These are phyloP conservation scores for Xylariaceae sp. DNA, from an alignment of 2,329 filamentous ascomycete genomes.

Conservation along the genomic window DNA sequence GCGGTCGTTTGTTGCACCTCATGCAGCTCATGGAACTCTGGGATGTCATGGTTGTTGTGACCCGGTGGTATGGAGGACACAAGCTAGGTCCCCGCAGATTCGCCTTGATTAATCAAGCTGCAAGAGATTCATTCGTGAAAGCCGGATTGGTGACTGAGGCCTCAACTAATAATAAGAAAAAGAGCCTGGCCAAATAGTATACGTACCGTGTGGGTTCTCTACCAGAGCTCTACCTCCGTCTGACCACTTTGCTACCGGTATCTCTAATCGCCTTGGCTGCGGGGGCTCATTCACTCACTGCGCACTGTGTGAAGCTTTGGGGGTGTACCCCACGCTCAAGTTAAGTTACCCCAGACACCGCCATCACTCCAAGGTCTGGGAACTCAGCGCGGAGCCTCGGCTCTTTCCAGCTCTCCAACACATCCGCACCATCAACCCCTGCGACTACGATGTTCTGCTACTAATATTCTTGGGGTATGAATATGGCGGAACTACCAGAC, in stretches of 20 bases:
- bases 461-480: neutral
- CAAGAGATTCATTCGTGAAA: conserved; percentile 81
- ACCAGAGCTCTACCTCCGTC: neutral
- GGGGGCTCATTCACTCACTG: neutral
- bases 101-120: conserved; percentile 84
- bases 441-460: neutral
- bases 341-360: neutral
- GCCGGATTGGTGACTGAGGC: conserved; percentile 71
- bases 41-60: conserved; percentile 91
- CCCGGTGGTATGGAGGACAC: conserved; percentile 92
- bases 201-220: neutral
- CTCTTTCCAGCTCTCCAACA: conserved; percentile 26
- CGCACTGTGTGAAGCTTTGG: neutral
- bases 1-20: conserved; percentile 81
- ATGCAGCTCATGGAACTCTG: conserved; percentile 96
- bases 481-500: neutral
- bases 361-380: neutral
- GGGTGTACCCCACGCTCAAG: conserved; percentile 4
- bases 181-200: conserved; percentile 41
- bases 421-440: conserved; percentile 1
- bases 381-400: conserved; percentile 29
- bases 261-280: neutral
- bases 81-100: conserved; percentile 89
- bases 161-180: conserved; percentile 48
- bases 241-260: too few relatives aligned